phyloP scores from a whole-genome alignment of 768 basidiomycete genomes.

The Auricularia sp. region DNA sequence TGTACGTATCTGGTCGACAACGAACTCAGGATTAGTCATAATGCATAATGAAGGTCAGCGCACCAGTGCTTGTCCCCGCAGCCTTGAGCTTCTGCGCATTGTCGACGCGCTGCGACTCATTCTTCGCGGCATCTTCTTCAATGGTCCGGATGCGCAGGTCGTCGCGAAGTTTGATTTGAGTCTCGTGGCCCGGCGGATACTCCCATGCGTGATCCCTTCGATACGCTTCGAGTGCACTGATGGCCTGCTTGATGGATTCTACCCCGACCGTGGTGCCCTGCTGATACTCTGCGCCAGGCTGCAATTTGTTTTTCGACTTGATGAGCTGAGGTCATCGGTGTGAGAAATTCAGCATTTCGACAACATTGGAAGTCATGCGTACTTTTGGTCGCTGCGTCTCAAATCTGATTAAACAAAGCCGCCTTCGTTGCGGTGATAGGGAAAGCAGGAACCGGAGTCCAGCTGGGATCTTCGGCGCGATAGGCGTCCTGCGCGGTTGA shows the following conservation, averaged over 20 bases:
- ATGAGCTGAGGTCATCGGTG: too few relatives aligned
- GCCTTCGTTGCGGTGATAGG: too few relatives aligned
- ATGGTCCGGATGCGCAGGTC: constrained; percentile 2
- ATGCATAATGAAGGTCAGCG: too few relatives aligned
- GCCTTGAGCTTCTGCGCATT: constrained; percentile 4
- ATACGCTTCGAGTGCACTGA: constrained; percentile 21
- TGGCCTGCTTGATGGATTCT: constrained; percentile 18
- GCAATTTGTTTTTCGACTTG: too few relatives aligned
- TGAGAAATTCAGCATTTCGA: too few relatives aligned
- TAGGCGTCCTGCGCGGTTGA: too few relatives aligned
- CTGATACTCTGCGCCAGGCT: constrained; percentile 5
- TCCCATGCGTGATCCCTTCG: constrained; percentile 6
- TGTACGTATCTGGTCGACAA: constrained; percentile 22
- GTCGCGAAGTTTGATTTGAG: neutral
- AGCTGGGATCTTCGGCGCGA: too few relatives aligned
- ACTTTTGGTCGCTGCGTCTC: too few relatives aligned
- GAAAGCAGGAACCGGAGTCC: too few relatives aligned
- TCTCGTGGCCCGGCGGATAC: neutral
- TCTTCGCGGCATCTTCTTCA: constrained; percentile 1
- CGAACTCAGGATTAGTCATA: too few relatives aligned
- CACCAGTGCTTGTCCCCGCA: neutral
- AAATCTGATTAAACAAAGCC: too few relatives aligned
- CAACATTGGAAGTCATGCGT: too few relatives aligned
- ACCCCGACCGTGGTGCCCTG: constrained; percentile 18
- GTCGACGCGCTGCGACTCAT: neutral